A percentile compares a stretch with the other conserved stretches of the same genome.
Evolutionary conservation across 108 stramenopile genomes (phyloP).

Genomic region (Cyclotella distinguenda): DNA sequence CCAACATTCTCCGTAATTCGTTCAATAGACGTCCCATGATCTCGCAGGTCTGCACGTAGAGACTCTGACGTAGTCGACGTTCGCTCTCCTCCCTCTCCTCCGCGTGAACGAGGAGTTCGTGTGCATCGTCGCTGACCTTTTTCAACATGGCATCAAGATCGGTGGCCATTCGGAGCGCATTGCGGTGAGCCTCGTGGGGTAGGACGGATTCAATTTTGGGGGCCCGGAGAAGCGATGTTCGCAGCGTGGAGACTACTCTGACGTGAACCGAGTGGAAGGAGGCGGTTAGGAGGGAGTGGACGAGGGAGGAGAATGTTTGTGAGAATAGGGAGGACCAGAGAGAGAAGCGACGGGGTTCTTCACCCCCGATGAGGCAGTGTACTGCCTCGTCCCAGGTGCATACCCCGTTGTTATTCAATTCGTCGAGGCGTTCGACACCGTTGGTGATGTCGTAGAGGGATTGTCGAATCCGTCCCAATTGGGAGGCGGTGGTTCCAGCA

Average conservation of each 20-base stretch:
- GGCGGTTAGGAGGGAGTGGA: slow-evolving; percentile 78
- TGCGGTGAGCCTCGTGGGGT: slow-evolving; percentile 88
- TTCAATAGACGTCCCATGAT: slow-evolving; percentile 85
- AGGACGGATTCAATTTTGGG: slow-evolving; percentile 68
- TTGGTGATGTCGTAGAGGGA: slow-evolving; percentile 87
- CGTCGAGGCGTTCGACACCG: slow-evolving; percentile 64
- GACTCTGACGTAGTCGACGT: slow-evolving; percentile 70
- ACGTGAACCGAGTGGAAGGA: slow-evolving; percentile 85
- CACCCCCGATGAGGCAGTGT: background rate
- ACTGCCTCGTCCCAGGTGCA: slow-evolving; percentile 87
- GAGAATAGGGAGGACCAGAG: slow-evolving; percentile 85
- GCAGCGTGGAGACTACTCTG: slow-evolving; percentile 71
- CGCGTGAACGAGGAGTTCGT: slow-evolving; percentile 86
- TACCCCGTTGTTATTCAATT: slow-evolving; percentile 50
- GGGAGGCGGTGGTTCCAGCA: slow-evolving; percentile 84
- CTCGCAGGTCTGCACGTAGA: slow-evolving; percentile 91
- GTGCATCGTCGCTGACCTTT: slow-evolving; percentile 85
- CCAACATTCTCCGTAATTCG: slow-evolving; percentile 79
- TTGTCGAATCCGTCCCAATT: slow-evolving; percentile 84
- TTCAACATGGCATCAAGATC: slow-evolving; percentile 69
- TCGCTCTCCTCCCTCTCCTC: slow-evolving; percentile 89
- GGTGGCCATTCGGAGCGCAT: slow-evolving; percentile 78
- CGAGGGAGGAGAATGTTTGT: slow-evolving; percentile 82
- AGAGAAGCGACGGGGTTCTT: slow-evolving; percentile 68
- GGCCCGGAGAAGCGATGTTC: slow-evolving; percentile 77